These are phyloP conservation scores for Sungouiozyma intestinalis DNA, from an alignment of 805 yeast genomes.

Conservation along the genomic window DNA sequence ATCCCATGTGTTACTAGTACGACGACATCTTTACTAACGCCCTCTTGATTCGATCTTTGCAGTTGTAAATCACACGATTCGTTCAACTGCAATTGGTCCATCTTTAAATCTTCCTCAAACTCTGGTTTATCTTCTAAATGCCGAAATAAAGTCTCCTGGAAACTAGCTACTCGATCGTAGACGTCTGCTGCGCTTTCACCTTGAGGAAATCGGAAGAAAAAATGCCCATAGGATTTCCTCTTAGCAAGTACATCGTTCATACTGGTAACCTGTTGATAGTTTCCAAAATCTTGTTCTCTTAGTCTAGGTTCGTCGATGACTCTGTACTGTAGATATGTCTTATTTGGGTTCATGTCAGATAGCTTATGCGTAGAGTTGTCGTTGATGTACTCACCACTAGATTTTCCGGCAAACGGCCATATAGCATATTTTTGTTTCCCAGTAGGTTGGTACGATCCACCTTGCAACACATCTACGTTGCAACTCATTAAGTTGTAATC, in stretches of 20 bases:
- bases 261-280: conserved; percentile 67
- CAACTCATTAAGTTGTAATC: conserved; percentile 23
- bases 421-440: conserved; percentile 21
- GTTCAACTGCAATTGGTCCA: neutral
- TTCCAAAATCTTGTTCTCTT: conserved; percentile 93
- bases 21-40: conserved; percentile 59
- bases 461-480: conserved; percentile 13
- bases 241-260: conserved; percentile 80
- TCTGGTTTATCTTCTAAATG: conserved; percentile 43
- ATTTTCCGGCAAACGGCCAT: conserved; percentile 18
- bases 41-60: conserved; percentile 37
- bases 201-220: conserved; percentile 80
- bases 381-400: conserved; percentile 23
- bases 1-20: conserved; percentile 89
- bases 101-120: conserved; percentile 18
- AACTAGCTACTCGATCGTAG: conserved; percentile 81
- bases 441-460: conserved; percentile 15
- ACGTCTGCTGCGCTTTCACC: conserved; percentile 97
- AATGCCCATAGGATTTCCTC: conserved; percentile 79
- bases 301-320: conserved; percentile 82
- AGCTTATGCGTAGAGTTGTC: conserved; percentile 8
- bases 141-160: conserved; percentile 76
- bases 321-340: conserved; percentile 35
- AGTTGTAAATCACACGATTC: neutral
- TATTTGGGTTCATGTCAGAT: conserved; percentile 8